phyloP scores from a whole-genome alignment of 441 rosid genomes.

The Breynia disticha region DNA sequence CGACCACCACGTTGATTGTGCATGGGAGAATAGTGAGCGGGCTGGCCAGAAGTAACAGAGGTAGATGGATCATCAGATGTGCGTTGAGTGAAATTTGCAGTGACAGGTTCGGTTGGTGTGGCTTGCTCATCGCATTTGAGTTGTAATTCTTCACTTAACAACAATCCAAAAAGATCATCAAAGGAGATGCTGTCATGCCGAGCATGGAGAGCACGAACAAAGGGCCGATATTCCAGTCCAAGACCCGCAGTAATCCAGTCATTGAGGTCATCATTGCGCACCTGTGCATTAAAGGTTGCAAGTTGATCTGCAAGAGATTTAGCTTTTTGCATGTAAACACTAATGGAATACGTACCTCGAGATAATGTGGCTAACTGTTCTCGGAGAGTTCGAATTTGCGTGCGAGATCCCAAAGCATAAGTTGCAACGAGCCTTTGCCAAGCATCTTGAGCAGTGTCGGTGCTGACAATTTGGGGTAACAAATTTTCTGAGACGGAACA shows the following conservation, averaged over 20 bases:
- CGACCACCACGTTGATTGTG: too few species aligned
- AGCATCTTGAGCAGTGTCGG: background rate
- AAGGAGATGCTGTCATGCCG: too few species aligned
- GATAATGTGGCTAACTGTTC: background rate
- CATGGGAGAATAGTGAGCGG: too few species aligned
- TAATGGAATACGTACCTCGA: background rate
- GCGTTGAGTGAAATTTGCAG: background rate
- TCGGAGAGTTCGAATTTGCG: background rate
- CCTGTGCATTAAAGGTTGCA: background rate
- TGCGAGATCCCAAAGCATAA: background rate
- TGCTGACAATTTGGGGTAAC: background rate
- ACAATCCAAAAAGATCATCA: too few species aligned
- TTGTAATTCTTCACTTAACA: too few species aligned
- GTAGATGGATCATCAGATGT: too few species aligned
- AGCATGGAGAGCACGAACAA: too few species aligned
- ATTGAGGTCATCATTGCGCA: background rate
- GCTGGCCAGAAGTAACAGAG: too few species aligned
- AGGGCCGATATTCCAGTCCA: background rate
- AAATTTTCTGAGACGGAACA: background rate
- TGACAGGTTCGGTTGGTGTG: background rate
- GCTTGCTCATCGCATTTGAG: background rate
- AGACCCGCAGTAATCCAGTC: background rate
- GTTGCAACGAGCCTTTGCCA: background rate
- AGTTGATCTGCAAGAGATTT: too few species aligned
- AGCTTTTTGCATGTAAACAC: too few species aligned